Conservation (phyloP, 139 green algal species). For the Micromonas pusilla region DNA sequence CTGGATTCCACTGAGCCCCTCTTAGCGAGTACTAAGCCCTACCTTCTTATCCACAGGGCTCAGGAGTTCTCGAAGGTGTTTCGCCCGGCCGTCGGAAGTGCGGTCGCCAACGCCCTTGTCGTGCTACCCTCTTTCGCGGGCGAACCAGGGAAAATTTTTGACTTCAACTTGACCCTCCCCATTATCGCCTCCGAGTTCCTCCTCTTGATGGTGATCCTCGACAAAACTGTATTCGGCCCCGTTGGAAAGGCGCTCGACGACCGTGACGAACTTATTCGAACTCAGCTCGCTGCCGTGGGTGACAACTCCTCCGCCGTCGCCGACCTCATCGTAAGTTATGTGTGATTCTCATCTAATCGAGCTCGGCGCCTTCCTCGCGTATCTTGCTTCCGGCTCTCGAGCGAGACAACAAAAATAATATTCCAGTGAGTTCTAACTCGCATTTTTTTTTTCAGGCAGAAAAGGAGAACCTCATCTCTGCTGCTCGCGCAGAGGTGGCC, state of each 20-base stretch:
- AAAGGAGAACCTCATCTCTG: conserved; percentile 37
- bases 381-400: too few relatives aligned
- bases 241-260: conserved; percentile 47
- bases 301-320: conserved; percentile 47
- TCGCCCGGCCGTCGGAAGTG: conserved; percentile 2
- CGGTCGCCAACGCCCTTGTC: conserved; percentile 30
- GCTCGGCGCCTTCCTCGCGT: not conserved
- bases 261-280: conserved; percentile 45
- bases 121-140: conserved; percentile 35
- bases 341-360: not conserved
- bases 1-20: too few relatives aligned
- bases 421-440: not conserved
- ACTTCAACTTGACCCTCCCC: conserved; percentile 55
- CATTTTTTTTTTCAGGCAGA: conserved; percentile 29
- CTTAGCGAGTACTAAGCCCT: too few relatives aligned
- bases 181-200: conserved; percentile 50
- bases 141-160: conserved; percentile 51
- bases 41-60: too few relatives aligned
- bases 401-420: not conserved
- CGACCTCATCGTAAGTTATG: conserved; percentile 28
- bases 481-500: conserved; percentile 36
- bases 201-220: conserved; percentile 48
- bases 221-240: conserved; percentile 49
- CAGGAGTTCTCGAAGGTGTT: conserved; percentile 4
- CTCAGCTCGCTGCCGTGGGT: conserved; percentile 40